A percentile compares a stretch with the other conserved stretches of the same genome.
Conservation (phyloP, 2,329 filamentous ascomycete genomes). For the Ilyonectria destructans region DNA sequence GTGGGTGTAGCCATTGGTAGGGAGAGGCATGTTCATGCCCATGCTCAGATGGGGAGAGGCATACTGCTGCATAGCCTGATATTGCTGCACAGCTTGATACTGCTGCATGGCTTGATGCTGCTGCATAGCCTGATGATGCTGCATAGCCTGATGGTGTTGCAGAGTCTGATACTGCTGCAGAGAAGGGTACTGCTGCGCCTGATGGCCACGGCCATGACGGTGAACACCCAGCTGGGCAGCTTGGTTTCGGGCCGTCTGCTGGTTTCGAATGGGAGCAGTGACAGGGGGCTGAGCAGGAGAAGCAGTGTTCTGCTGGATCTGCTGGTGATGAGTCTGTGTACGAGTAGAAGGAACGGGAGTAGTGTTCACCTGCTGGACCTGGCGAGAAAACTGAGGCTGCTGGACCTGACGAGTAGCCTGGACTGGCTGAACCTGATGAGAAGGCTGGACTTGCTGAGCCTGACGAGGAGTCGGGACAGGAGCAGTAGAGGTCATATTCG, state of each 20-base stretch:
- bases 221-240: not conserved
- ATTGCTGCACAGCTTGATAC: too few relatives aligned
- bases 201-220: not conserved
- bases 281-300: not conserved
- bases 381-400: not conserved
- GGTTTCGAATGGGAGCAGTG: too few relatives aligned
- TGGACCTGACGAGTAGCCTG: not conserved
- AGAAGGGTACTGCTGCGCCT: not conserved
- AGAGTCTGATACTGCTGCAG: not conserved
- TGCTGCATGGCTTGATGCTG: not conserved
- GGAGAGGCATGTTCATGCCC: not conserved
- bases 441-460: not conserved
- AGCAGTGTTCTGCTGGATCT: not conserved
- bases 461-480: not conserved
- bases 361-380: not conserved
- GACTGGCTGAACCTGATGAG: not conserved
- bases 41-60: not conserved
- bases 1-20: too few relatives aligned
- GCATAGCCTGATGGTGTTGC: too few relatives aligned
- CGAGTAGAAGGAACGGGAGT: too few relatives aligned
- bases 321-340: not conserved
- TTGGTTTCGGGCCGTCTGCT: not conserved
- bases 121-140: too few relatives aligned
- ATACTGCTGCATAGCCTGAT: not conserved
- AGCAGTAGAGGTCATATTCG: not conserved